These are phyloP conservation scores for Melanopsichium pennsylvanicum DNA, from an alignment of 1,284 basidiomycete genomes.

Conservation along the genomic window DNA sequence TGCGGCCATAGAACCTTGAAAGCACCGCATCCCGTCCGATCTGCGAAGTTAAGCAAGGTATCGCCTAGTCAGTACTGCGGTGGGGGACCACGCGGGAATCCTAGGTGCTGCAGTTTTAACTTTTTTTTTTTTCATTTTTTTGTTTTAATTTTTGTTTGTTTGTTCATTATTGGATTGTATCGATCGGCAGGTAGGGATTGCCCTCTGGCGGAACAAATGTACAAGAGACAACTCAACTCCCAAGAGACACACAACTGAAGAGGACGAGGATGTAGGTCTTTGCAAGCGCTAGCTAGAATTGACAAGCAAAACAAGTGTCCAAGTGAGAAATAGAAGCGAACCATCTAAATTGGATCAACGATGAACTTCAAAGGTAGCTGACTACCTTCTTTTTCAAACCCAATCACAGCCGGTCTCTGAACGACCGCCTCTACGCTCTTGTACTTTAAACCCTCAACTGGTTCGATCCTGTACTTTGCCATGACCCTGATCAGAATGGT, in stretches of 20 bases:
- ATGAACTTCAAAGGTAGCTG: constrained; percentile 37
- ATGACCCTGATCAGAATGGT: constrained; percentile 36
- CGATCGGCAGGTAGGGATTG: too few species aligned
- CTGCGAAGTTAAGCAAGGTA: constrained; percentile 81
- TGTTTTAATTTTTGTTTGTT: too few species aligned
- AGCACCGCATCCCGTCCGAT: constrained; percentile 82
- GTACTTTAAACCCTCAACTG: constrained; percentile 33
- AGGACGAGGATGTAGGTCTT: neutral
- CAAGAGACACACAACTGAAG: too few species aligned
- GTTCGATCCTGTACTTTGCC: constrained; percentile 35
- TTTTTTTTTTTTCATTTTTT: too few species aligned
- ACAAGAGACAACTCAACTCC: too few species aligned
- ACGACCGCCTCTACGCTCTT: constrained; percentile 49
- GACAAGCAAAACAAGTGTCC: too few species aligned
- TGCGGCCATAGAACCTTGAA: constrained; percentile 80
- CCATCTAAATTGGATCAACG: constrained; percentile 18
- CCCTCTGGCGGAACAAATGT: too few species aligned
- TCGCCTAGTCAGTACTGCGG: constrained; percentile 83
- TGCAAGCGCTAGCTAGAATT: too few species aligned
- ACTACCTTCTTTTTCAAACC: constrained; percentile 42
- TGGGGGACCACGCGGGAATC: constrained; percentile 84
- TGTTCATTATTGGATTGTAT: too few species aligned
- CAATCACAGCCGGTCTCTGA: constrained; percentile 42
- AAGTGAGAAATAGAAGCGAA: too few species aligned
- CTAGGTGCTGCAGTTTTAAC: constrained; percentile 81